Conservation (phyloP, 345 rosid genomes). For the Salix brachista region DNA sequence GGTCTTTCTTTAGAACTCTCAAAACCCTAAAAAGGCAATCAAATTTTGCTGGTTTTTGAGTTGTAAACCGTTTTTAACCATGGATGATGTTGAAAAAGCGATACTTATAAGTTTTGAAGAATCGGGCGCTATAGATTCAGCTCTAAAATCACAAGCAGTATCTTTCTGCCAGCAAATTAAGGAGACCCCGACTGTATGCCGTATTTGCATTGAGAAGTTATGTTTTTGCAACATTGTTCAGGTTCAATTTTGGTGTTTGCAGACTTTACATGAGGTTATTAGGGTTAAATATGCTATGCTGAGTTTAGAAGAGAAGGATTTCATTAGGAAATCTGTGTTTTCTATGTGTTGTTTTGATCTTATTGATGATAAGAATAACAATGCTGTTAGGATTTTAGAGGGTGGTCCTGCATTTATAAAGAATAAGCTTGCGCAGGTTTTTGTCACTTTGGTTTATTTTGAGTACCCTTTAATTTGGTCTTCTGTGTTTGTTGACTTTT, state of each 20-base stretch:
- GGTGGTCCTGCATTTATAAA: slow-evolving; percentile 74
- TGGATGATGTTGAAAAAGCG: slow-evolving; percentile 93
- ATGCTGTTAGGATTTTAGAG: slow-evolving; percentile 47
- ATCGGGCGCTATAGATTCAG: slow-evolving; percentile 55
- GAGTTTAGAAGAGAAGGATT: slow-evolving; percentile 56
- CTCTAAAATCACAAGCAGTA: slow-evolving; percentile 56
- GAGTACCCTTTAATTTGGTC: slow-evolving; percentile 89
- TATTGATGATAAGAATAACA: slow-evolving; percentile 41
- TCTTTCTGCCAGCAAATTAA: slow-evolving; percentile 55
- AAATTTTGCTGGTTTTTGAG: slow-evolving; percentile 20
- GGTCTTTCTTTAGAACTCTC: not conserved
- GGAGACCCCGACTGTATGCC: slow-evolving; percentile 47
- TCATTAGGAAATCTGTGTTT: slow-evolving; percentile 56
- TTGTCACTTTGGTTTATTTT: slow-evolving; percentile 79
- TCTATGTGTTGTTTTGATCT: slow-evolving; percentile 64
- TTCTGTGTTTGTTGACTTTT: slow-evolving; percentile 66
- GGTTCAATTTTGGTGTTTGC: slow-evolving; percentile 97
- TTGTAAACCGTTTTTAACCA: slow-evolving; percentile 2
- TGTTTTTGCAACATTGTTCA: slow-evolving; percentile 52
- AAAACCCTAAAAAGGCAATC: not conserved
- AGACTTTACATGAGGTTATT: slow-evolving; percentile 71
- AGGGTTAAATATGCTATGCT: slow-evolving; percentile 50
- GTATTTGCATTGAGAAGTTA: slow-evolving; percentile 70
- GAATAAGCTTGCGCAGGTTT: slow-evolving; percentile 91
- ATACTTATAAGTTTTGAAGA: slow-evolving; percentile 72